Evolutionary conservation across 2,329 filamentous ascomycete species (phyloP).

Genomic region (Colletotrichum eleusines): DNA sequence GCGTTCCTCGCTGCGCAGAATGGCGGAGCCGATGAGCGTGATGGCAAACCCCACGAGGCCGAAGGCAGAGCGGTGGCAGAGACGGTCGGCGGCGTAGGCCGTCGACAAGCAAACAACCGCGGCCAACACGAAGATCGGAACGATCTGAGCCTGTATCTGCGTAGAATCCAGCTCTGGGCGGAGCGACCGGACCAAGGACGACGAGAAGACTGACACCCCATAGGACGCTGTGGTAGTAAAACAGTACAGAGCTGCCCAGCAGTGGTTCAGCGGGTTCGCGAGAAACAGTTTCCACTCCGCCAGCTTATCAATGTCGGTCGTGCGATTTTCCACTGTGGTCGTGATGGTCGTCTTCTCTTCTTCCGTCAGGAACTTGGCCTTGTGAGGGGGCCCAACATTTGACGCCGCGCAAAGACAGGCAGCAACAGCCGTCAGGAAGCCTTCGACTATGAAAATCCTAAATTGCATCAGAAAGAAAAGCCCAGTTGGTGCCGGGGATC

Average conservation of each 20-base stretch:
- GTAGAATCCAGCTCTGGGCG: constrained; percentile 33
- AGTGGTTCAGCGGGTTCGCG: constrained; percentile 42
- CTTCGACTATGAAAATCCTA: constrained; percentile 54
- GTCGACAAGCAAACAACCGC: constrained; percentile 34
- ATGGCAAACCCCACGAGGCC: constrained; percentile 37
- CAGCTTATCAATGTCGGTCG: constrained; percentile 12
- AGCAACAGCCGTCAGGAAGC: constrained; percentile 44
- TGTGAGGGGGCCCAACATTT: constrained; percentile 39
- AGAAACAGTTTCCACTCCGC: constrained; percentile 42
- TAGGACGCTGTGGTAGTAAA: constrained; percentile 42
- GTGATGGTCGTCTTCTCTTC: constrained; percentile 31
- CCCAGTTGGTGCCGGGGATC: fast-evolving
- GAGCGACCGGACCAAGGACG: constrained; percentile 41
- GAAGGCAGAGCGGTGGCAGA: constrained; percentile 41
- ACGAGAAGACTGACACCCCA: constrained; percentile 42
- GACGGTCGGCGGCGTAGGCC: constrained; percentile 35
- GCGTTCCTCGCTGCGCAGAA: constrained; percentile 13
- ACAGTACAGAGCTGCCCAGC: constrained; percentile 40
- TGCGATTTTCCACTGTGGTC: constrained; percentile 20
- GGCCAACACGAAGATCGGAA: constrained; percentile 42
- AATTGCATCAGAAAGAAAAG: background rate
- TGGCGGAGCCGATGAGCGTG: constrained; percentile 38
- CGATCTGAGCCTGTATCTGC: constrained; percentile 41
- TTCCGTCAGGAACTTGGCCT: constrained; percentile 39
- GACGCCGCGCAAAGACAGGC: constrained; percentile 44